Evolutionary conservation across 1,284 basidiomycete species (phyloP).

Genomic region (Phylloboletellus chloephorus): DNA sequence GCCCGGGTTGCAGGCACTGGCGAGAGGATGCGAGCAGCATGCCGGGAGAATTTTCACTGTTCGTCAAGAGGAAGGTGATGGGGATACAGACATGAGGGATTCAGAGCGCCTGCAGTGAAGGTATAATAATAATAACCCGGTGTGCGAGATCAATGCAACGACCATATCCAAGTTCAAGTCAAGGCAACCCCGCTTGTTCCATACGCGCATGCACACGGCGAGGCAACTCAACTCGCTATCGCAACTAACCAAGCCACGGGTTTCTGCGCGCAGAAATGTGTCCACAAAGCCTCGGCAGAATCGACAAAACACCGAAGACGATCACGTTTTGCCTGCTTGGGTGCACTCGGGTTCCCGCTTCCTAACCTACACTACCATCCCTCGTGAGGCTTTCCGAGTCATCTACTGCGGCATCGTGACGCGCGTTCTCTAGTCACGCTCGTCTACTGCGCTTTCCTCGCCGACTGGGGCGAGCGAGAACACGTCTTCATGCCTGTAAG

Average conservation of each 20-base stretch:
- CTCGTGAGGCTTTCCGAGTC: conserved; percentile 34
- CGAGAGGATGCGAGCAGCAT: conserved; percentile 43
- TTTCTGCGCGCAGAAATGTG: conserved; percentile 9
- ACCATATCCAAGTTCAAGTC: too few species aligned
- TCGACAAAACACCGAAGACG: conserved; percentile 14
- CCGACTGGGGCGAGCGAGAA: conserved; percentile 63
- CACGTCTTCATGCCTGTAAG: conserved; percentile 66
- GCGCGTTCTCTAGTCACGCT: conserved; percentile 37
- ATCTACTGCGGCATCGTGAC: not conserved
- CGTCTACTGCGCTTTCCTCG: conserved; percentile 56
- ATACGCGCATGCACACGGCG: conserved; percentile 8
- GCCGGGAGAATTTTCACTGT: conserved; percentile 45
- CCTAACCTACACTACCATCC: conserved; percentile 46
- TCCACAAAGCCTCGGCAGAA: conserved; percentile 17
- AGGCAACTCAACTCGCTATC: conserved; percentile 7
- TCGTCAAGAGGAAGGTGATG: conserved; percentile 40
- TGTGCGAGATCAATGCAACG: too few species aligned
- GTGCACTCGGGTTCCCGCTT: conserved; percentile 45
- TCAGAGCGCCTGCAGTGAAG: conserved; percentile 16
- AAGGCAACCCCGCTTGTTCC: not conserved
- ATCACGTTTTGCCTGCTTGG: conserved; percentile 47
- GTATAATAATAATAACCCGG: conserved; percentile 27
- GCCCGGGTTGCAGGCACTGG: conserved; percentile 45
- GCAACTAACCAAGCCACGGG: conserved; percentile 3
- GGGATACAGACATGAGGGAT: conserved; percentile 34